Percentiles rank a stretch among this genome's conserved stretches.
Conservation (phyloP, 140 eudicot genomes). For the Senecio squalidus region DNA sequence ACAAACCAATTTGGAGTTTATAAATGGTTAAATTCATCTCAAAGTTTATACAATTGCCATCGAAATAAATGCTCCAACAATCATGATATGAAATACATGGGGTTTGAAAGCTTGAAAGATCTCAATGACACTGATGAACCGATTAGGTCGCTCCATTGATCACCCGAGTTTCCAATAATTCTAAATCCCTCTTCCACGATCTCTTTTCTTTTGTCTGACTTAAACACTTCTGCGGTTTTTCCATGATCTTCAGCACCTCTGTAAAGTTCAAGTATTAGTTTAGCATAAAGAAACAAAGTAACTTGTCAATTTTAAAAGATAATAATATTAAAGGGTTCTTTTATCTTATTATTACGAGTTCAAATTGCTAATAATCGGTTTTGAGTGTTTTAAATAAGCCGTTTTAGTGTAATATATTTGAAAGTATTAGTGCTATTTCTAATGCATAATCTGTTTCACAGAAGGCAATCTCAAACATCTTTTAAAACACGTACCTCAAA, state of each 20-base stretch:
- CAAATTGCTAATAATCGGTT: too few species aligned
- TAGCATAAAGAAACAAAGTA: background rate
- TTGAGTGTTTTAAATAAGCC: too few species aligned
- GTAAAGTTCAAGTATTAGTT: background rate
- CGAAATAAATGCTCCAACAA: background rate
- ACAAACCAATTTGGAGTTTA: background rate
- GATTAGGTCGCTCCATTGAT: constrained; percentile 91
- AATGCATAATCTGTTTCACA: too few species aligned
- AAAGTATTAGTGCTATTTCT: too few species aligned
- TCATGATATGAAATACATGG: constrained; percentile 81
- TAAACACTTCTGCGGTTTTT: constrained; percentile 50
- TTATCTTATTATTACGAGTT: too few species aligned
- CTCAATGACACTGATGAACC: constrained; percentile 56
- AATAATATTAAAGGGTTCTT: too few species aligned
- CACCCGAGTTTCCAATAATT: constrained; percentile 81
- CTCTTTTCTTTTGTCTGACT: constrained; percentile 77
- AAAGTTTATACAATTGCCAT: constrained; percentile 1
- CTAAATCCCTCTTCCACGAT: constrained; percentile 67
- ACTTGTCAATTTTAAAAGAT: background rate
- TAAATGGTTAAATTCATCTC: constrained; percentile 7
- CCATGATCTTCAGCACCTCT: constrained; percentile 66
- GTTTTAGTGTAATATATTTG: too few species aligned
- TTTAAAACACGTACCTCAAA: constrained; percentile 45
- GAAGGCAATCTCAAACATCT: too few species aligned
- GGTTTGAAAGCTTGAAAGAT: constrained; percentile 92